phyloP scores from a whole-genome alignment of 73 alveolate genomes.

The Stentor coeruleus region DNA sequence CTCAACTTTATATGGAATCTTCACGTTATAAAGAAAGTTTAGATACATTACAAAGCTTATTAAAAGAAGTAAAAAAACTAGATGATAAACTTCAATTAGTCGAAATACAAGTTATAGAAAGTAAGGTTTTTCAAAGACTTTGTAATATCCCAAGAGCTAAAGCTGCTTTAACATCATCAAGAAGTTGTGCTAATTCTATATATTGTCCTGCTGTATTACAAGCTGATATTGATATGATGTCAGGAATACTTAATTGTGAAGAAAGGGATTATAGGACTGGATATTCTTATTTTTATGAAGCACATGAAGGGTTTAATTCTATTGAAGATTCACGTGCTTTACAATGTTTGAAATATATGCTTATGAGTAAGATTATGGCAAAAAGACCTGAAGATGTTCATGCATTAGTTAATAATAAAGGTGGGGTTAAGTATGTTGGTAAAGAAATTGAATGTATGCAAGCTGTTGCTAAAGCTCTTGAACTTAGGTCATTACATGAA shows the following conservation, averaged over 20 bases:
- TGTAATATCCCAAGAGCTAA: slow-evolving; percentile 51
- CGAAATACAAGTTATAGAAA: slow-evolving; percentile 48
- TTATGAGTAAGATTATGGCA: slow-evolving; percentile 70
- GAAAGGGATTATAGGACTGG: slow-evolving; percentile 81
- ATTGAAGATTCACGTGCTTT: slow-evolving; percentile 40
- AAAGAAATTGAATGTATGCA: slow-evolving; percentile 73
- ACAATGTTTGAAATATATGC: slow-evolving; percentile 69
- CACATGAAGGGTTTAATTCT: slow-evolving; percentile 69
- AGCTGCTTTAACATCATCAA: slow-evolving; percentile 79
- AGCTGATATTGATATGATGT: slow-evolving; percentile 82
- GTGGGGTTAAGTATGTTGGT: slow-evolving; percentile 57
- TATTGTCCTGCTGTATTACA: slow-evolving; percentile 71
- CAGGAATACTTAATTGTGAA: slow-evolving; percentile 76
- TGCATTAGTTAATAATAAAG: slow-evolving; percentile 46
- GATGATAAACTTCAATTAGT: slow-evolving; percentile 55
- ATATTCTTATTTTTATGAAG: slow-evolving; percentile 81
- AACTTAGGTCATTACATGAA: slow-evolving; percentile 46
- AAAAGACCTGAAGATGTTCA: slow-evolving; percentile 68
- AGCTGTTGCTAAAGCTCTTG: slow-evolving; percentile 69
- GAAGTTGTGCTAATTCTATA: slow-evolving; percentile 69
- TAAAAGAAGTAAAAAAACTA: slow-evolving; percentile 46
- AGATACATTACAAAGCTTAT: slow-evolving; percentile 32
- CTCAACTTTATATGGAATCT: slow-evolving; percentile 39
- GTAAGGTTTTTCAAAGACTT: slow-evolving; percentile 48
- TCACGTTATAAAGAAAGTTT: slow-evolving; percentile 38